These are phyloP conservation scores for Cytospora leucostoma DNA, from an alignment of 2,329 filamentous ascomycete species.

Conservation along the genomic window DNA sequence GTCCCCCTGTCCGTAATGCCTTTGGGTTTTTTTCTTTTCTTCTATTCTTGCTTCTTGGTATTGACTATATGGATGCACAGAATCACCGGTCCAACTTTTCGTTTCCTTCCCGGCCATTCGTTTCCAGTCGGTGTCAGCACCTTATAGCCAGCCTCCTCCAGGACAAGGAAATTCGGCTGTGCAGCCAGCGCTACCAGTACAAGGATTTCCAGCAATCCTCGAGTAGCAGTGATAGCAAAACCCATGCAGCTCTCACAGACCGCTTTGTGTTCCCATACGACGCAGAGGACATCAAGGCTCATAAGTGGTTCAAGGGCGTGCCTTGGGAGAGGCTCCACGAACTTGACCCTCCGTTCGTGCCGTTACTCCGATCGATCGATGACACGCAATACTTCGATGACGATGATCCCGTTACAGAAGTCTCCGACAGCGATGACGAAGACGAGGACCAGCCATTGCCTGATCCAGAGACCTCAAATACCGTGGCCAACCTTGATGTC, in stretches of 20 bases:
- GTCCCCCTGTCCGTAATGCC: constrained; percentile 34
- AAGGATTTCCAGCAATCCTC: constrained; percentile 52
- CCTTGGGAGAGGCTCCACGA: constrained; percentile 76
- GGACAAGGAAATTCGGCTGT: constrained; percentile 75
- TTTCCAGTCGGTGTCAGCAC: constrained; percentile 73
- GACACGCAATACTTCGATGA: constrained; percentile 92
- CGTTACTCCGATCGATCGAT: constrained; percentile 65
- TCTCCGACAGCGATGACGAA: constrained; percentile 50
- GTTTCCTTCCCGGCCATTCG: constrained; percentile 67
- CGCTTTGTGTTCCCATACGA: constrained; percentile 80
- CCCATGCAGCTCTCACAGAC: constrained; percentile 37
- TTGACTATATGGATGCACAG: constrained; percentile 41
- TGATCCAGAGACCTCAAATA: neutral
- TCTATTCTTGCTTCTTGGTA: too few species aligned
- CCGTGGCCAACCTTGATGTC: neutral
- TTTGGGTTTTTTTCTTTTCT: neutral
- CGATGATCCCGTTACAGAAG: constrained; percentile 70
- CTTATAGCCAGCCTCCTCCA: constrained; percentile 72
- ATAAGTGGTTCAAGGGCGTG: constrained; percentile 81
- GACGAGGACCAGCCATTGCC: constrained; percentile 12
- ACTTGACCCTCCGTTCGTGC: constrained; percentile 75
- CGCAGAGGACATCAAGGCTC: constrained; percentile 84
- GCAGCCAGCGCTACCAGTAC: constrained; percentile 70
- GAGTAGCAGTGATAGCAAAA: constrained; percentile 31
- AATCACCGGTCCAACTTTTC: constrained; percentile 69